phyloP scores from a whole-genome alignment of 345 rosid genomes.

The Eucalyptus leucophloia region DNA sequence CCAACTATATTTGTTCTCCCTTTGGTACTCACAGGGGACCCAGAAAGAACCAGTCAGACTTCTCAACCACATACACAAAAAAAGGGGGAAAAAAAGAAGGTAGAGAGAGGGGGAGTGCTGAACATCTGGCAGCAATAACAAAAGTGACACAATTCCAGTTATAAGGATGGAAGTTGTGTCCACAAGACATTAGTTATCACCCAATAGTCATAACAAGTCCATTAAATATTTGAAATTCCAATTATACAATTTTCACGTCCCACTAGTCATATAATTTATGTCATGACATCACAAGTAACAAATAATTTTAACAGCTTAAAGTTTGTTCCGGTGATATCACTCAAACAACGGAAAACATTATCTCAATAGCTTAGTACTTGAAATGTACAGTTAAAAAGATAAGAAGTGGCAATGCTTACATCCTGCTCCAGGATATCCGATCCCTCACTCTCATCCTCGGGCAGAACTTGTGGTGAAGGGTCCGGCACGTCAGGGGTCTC shows the following conservation, averaged over 20 bases:
- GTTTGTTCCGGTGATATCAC: background rate
- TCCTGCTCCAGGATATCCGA: conserved; percentile 80
- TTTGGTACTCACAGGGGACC: background rate
- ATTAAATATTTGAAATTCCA: background rate
- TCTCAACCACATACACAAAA: background rate
- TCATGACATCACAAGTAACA: background rate
- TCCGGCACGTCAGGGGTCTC: conserved; percentile 20
- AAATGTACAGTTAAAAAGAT: background rate
- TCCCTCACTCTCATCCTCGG: conserved; percentile 56
- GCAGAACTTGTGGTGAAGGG: conserved; percentile 22
- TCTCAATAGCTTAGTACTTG: background rate
- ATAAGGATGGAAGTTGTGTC: background rate
- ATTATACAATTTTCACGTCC: background rate
- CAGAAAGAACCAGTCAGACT: background rate
- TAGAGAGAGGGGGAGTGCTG: background rate
- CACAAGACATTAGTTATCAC: background rate
- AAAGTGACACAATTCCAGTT: background rate
- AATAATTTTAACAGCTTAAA: background rate
- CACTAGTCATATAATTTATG: background rate
- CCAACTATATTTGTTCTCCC: background rate
- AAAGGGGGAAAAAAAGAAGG: background rate
- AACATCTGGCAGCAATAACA: background rate
- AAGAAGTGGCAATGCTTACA: conserved; percentile 42
- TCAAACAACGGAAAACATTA: background rate
- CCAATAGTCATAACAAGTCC: background rate